Conservation (phyloP, 352 stramenopile genomes). For the Globisporangium parvum region DNA sequence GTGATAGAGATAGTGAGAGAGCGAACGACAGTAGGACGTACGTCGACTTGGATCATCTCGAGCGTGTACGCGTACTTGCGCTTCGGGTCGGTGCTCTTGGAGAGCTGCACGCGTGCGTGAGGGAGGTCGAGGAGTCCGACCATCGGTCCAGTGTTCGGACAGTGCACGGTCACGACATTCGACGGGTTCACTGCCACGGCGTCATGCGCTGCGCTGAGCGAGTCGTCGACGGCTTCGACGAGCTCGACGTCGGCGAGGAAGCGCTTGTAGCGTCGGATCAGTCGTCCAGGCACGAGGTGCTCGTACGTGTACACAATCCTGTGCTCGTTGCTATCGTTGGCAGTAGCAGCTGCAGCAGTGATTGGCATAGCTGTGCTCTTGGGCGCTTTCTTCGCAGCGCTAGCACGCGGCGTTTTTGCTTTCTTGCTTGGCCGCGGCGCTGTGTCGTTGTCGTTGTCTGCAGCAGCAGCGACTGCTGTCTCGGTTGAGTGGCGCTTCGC, state of each 20-base stretch:
- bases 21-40: conserved; percentile 22
- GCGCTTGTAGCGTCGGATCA: conserved; percentile 76
- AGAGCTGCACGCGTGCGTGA: conserved; percentile 64
- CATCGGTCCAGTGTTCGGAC: conserved; percentile 81
- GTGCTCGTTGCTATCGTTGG: not conserved
- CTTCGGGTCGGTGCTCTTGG: conserved; percentile 66
- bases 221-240: not conserved
- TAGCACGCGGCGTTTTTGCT: not conserved
- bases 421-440: not conserved
- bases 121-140: conserved; percentile 64
- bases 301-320: conserved; percentile 47
- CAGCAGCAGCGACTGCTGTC: not conserved
- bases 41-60: conserved; percentile 79
- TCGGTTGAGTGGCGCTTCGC: not conserved
- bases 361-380: conserved; percentile 3
- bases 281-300: conserved; percentile 39
- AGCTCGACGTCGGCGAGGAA: conserved; percentile 81
- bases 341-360: conserved; percentile 1
- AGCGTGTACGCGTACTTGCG: conserved; percentile 83
- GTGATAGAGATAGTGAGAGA: not conserved
- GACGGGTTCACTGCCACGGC: conserved; percentile 3
- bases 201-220: not conserved
- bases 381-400: not conserved
- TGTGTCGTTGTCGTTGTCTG: not conserved
- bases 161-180: conserved; percentile 67